Evolutionary conservation across 345 rosid genomes (phyloP), one percentile per base, ranked within the genome.

Genomic region (Firmiana major): DNA sequence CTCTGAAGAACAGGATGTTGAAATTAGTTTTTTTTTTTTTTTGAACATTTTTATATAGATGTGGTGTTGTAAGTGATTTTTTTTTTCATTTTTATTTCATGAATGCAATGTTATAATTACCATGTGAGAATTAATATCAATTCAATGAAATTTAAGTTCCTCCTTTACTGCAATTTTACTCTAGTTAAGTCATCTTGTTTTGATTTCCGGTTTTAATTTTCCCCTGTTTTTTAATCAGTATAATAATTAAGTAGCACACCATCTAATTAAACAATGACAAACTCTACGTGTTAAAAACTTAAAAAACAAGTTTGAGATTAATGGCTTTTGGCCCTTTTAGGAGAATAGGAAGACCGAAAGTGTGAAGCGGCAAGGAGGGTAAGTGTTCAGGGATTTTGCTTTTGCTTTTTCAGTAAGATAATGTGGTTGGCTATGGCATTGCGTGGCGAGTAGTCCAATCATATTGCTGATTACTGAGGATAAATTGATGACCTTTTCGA

Each of bases 31-130:
- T 42, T 7, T 57, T 21, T 22, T 19, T 68, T 1, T 48, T 13
- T 48, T 17, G 17, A 6, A 45, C 24, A 49, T 19, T 42, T 59
- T 40, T 7, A 26, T 62, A 16, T 67, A 40, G 40, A 22, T 38
- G 1, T 67, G 19, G 53, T 53, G 19, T 24, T 75, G 54, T 6
- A 48, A 75, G 31, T 68, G 78, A 69, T 26, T 79, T 75, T 75
- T 19, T 13, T 40, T 58, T 70, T 70, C 42, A 42, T 54, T 73
- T 58, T 15, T 13, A 31, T 55, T 73, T 22, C 4, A 58, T 73
- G 24, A 70, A 36, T 57, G 64, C 64, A 21, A 54, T 36, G 75
- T 38, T 31, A 10, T 53, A 22, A 73, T 40, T 40, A 22, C 24
- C 73, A 24, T 69, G 58, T 46, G 2, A 49, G 24, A 26, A 70